Evolutionary conservation across 495 filamentous ascomycete genomes (phyloP).

Genomic region (Neurospora sp.): DNA sequence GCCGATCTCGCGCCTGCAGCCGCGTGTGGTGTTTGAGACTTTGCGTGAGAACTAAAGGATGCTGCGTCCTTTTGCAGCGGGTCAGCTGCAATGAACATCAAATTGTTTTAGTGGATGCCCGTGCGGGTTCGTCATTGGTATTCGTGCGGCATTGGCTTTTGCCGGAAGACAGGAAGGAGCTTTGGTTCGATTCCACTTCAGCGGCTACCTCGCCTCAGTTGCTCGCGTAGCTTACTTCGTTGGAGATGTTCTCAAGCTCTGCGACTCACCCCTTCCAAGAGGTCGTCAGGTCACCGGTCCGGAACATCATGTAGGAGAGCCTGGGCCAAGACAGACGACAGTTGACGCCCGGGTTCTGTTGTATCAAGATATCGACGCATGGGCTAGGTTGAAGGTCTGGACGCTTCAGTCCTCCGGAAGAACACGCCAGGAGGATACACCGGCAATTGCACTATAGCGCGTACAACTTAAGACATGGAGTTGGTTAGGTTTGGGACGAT

Average conservation of each 20-base stretch:
- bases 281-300: background rate
- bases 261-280: background rate
- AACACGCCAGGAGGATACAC: slow-evolving; percentile 9
- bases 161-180: background rate
- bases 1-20: slow-evolving; percentile 24
- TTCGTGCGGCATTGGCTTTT: background rate
- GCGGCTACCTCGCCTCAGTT: background rate
- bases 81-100: background rate
- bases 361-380: background rate
- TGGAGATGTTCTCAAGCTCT: background rate
- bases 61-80: background rate
- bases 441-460: slow-evolving; percentile 24
- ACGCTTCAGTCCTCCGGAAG: background rate
- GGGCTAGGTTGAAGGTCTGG: background rate
- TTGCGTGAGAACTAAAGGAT: background rate
- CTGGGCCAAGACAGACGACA: background rate
- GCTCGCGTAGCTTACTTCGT: background rate
- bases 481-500: slow-evolving; percentile 15
- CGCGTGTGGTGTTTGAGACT: slow-evolving; percentile 11
- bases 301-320: background rate
- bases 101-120: background rate
- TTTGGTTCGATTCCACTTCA: background rate
- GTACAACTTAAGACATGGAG: slow-evolving; percentile 10
- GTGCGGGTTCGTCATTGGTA: background rate
- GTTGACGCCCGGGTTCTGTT: background rate